These are phyloP conservation scores for Colletotrichum somersetense DNA, from an alignment of 2,329 filamentous ascomycete genomes.

Conservation along the genomic window DNA sequence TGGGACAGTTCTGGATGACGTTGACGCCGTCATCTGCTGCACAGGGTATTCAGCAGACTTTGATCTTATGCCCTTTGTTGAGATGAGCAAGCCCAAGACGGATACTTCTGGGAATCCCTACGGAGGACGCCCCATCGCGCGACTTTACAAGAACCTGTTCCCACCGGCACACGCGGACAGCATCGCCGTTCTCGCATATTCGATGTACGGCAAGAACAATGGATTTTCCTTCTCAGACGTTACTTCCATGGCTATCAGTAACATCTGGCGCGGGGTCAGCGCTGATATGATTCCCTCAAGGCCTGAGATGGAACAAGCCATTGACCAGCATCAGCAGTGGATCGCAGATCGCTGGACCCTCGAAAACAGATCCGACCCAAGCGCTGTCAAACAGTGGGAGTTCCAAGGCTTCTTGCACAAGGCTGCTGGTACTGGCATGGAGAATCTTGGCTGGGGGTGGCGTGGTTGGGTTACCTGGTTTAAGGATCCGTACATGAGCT, in stretches of 20 bases:
- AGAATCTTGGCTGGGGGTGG: constrained; percentile 56
- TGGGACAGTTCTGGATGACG: constrained; percentile 45
- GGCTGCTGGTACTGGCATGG: constrained; percentile 57
- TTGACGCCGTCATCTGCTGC: constrained; percentile 48
- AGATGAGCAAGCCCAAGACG: constrained; percentile 42
- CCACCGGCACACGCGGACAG: constrained; percentile 54
- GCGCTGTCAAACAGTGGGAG: constrained; percentile 48
- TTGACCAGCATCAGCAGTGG: constrained; percentile 49
- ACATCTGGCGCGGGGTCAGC: constrained; percentile 53
- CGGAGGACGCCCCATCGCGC: constrained; percentile 47
- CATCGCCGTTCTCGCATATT: constrained; percentile 51
- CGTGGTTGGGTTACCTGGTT: constrained; percentile 58
- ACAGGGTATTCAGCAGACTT: constrained; percentile 48
- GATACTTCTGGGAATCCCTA: constrained; percentile 43
- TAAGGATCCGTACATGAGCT: constrained; percentile 52
- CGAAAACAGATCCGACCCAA: constrained; percentile 41
- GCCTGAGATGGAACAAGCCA: constrained; percentile 47
- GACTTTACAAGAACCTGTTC: constrained; percentile 57
- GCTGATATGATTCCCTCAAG: constrained; percentile 46
- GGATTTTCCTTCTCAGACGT: constrained; percentile 53
- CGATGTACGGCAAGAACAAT: constrained; percentile 48
- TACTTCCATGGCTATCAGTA: constrained; percentile 54
- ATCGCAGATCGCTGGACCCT: constrained; percentile 44
- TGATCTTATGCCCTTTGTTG: constrained; percentile 43
- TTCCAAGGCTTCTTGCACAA: constrained; percentile 54